These are phyloP conservation scores for Kodamaea suecica DNA, from an alignment of 1,139 yeast genomes.

Conservation along the genomic window DNA sequence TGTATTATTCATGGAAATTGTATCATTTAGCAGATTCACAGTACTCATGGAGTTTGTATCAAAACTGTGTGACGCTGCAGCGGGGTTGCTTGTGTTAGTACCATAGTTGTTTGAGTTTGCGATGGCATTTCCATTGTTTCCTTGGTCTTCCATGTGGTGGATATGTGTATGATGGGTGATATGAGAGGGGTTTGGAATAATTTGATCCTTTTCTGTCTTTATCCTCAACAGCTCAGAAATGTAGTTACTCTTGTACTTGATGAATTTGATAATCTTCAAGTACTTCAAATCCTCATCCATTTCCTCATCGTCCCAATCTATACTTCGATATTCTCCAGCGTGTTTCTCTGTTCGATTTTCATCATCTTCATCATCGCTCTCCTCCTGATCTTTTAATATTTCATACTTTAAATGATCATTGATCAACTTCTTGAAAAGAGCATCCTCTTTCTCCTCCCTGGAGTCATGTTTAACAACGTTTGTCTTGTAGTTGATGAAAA, in stretches of 20 bases:
- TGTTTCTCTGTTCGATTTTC: constrained; percentile 1
- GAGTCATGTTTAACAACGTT: constrained; percentile 14
- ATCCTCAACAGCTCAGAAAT: constrained; percentile 10
- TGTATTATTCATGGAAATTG: neutral
- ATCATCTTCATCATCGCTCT: constrained; percentile 33
- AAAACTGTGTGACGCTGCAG: too few relatives aligned
- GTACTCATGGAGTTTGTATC: too few relatives aligned
- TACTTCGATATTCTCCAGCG: constrained; percentile 25
- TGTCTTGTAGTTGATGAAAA: constrained; percentile 40
- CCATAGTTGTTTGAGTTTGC: too few relatives aligned
- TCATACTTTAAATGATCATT: constrained; percentile 43
- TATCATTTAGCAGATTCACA: neutral
- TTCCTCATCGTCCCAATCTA: constrained; percentile 52
- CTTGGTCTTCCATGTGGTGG: constrained; percentile 4
- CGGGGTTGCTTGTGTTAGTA: too few relatives aligned
- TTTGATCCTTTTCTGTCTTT: constrained; percentile 5
- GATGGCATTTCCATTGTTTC: too few relatives aligned
- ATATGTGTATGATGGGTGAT: constrained; percentile 7
- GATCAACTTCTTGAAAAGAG: constrained; percentile 36
- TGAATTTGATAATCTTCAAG: constrained; percentile 41
- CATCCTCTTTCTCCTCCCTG: constrained; percentile 33
- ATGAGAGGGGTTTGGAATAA: constrained; percentile 4
- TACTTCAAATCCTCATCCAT: constrained; percentile 50
- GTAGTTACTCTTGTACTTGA: constrained; percentile 35
- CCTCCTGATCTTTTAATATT: constrained; percentile 34